Conservation (phyloP, 2,329 filamentous ascomycete genomes). For the Phoma sp. region DNA sequence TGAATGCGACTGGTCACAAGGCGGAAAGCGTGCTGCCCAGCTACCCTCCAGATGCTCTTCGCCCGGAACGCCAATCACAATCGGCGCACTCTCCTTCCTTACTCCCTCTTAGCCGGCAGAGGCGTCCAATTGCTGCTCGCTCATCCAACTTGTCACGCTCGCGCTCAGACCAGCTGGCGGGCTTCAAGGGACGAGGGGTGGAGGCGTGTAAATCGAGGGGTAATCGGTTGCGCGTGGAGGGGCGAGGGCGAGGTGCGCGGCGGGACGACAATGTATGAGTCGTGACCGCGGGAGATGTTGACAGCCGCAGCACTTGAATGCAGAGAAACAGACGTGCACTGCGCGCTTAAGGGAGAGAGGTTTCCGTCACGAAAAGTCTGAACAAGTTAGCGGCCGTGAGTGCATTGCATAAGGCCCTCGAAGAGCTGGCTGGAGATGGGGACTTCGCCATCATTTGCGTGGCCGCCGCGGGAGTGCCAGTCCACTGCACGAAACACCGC, state of each 20-base stretch:
- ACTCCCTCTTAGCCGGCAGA: slow-evolving; percentile 31
- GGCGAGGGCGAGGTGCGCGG: slow-evolving; percentile 6
- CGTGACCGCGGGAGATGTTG: slow-evolving; percentile 23
- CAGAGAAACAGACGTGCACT: slow-evolving; percentile 26
- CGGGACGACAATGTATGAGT: slow-evolving; percentile 9
- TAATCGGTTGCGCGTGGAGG: slow-evolving; percentile 13
- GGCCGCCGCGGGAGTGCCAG: slow-evolving; percentile 12
- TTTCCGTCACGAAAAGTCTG: slow-evolving; percentile 26
- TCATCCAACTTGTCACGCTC: slow-evolving; percentile 39
- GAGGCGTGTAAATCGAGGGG: slow-evolving; percentile 18
- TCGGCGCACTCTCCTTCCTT: slow-evolving; percentile 30
- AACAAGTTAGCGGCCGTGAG: slow-evolving; percentile 26
- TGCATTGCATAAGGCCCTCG: slow-evolving; percentile 23
- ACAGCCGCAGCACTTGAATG: slow-evolving; percentile 22
- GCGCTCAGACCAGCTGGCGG: slow-evolving; percentile 32
- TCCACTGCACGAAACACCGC: slow-evolving; percentile 20
- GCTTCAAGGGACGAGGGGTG: slow-evolving; percentile 28
- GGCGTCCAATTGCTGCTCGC: slow-evolving; percentile 24
- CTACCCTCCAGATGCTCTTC: slow-evolving; percentile 4
- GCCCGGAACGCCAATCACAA: slow-evolving; percentile 29
- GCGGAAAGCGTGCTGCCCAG: slow-evolving; percentile 17
- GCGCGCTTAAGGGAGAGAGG: slow-evolving; percentile 21
- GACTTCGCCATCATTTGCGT: slow-evolving; percentile 5
- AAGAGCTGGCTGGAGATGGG: slow-evolving; percentile 19
- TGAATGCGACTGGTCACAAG: slow-evolving; percentile 39